Base-by-base conservation (phyloP, 805 yeast species). In the Ogataea wickerhamii region DNA sequence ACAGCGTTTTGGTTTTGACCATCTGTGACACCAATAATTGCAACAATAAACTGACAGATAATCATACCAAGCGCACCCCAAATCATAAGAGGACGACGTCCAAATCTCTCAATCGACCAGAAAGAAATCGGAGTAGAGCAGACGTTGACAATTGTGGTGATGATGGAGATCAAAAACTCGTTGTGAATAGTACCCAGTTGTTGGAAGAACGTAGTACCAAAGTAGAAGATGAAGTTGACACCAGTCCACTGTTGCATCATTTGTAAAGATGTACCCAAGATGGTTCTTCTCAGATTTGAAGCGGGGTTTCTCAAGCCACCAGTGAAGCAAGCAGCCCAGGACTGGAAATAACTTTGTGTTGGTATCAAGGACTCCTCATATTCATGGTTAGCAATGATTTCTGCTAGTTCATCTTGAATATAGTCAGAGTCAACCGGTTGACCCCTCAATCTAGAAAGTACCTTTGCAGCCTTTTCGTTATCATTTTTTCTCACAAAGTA, bases 181-280 rank as follows among this genome's bases (percentile, higher is more conserved):
- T 74, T 72, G 5, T 54, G 38, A 45, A 66, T 57, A 48, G 66
- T 62, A 54, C 82, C 76, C 39, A 67, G 60, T 48, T 69, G 65
- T 54, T 67, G 69, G 66, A 82, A 81, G 63, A 81, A 78, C 20
- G 80, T 71, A 18, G 84, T 79, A 59, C 85, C 83, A 55, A 76
- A 83, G 70, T 83, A 83, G 67, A 83, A 79, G 45, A 82, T 73
- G 55, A 80, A 82, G 66, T 82, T 82, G 49, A 81, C 72, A 66
- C 91, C 93, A 33, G 87, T 79, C 66, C 80, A 71, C 67, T 83
- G 91, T 66, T 82, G 88, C 69, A 82, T 60, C 65, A 60, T 59
- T 53, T 69, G 74, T 29, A 70, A 40, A 17, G 65, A 61, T 19
- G 68, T 57, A 52, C 75, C 74, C 18, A 71, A 58, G 33, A 68